Evolutionary conservation across 2,329 filamentous ascomycete species (phyloP).

Genomic region (Daldinia eschscholtzii): DNA sequence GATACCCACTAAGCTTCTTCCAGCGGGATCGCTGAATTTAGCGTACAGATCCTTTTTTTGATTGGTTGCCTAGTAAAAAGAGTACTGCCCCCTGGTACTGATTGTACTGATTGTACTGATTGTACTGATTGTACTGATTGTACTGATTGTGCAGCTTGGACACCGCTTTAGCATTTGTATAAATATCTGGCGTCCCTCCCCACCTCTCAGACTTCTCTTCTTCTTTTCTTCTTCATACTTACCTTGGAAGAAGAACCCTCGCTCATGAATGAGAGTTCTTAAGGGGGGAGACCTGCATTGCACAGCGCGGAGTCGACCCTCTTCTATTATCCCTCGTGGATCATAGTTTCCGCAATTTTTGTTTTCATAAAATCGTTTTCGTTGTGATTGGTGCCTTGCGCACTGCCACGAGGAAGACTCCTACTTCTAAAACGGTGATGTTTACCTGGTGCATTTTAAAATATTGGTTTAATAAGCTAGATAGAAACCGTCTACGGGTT

Average conservation of each 20-base stretch:
- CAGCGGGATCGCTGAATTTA: not conserved
- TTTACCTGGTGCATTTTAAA: too few relatives aligned
- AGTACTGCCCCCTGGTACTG: slow-evolving; percentile 26
- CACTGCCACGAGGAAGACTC: slow-evolving; percentile 31
- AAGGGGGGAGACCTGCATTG: slow-evolving; percentile 65
- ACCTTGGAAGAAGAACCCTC: slow-evolving; percentile 50
- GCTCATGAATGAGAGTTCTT: slow-evolving; percentile 49
- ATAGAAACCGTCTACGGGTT: too few relatives aligned
- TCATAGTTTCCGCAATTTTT: slow-evolving; percentile 54
- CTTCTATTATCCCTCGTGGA: slow-evolving; percentile 53
- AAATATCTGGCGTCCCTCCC: slow-evolving; percentile 10
- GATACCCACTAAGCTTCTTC: not conserved
- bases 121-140: slow-evolving; percentile 32
- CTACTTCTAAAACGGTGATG: too few relatives aligned
- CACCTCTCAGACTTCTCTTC: slow-evolving; percentile 17
- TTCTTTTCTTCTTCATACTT: slow-evolving; percentile 53
- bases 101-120: slow-evolving; percentile 37
- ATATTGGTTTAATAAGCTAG: too few relatives aligned
- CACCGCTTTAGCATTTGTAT: slow-evolving; percentile 14
- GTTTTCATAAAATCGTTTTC: slow-evolving; percentile 43
- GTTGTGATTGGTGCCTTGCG: slow-evolving; percentile 29
- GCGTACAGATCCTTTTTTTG: not conserved
- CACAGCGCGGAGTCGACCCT: slow-evolving; percentile 65
- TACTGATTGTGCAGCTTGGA: slow-evolving; percentile 22
- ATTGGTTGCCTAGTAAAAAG: not conserved